Evolutionary conservation across 139 green algal species (phyloP), one percentile per base, ranked within the genome.

Genomic region (Micromonas commoda): DNA sequence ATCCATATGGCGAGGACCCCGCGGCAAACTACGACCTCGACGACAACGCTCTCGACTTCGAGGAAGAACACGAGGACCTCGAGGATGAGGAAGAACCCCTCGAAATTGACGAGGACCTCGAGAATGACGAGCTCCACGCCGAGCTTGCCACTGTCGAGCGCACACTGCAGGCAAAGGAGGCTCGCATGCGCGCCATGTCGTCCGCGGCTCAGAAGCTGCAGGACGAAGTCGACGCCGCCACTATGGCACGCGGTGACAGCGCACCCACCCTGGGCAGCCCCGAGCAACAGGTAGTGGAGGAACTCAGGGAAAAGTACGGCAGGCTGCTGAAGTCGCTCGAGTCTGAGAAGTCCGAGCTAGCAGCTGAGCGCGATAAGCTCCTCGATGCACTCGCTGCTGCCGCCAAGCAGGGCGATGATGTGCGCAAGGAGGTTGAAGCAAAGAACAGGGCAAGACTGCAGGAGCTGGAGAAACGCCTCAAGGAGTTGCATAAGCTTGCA

Each of bases 121-220:
- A 9, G 29, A 33, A 70, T 13, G 28, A 70, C 63, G 29, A 35
- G 29, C 28, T 39, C 28, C 68, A 57, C 20, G 26, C 33, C 26
- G 68, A 64, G 68, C 38, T 75, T 68, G 37, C 26, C 21, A 23
- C 24, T 29, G 37, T 75, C 1, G 68, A 75, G 6, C 28, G 29
- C 23, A 29, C 23, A 37, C 35, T 75, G 23, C 68, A n/a, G 24
- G 37, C 35, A 23, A 75, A 75, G 31, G 68, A 75, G 38, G 37
- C 26, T 1, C 68, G 35, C 3, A 75, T 75, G 68, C 26, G 63
- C 28, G 28, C 28, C 13, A 70, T 70, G 63, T 70, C 63, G 28
- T 28, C 9, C 28, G 63, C 28, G 28, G 28, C 63, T 9, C 63
- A 13, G 28, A 9, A 9, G 16, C 63, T 70, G 13, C 28, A 35